Base-by-base conservation (phyloP, 2,329 filamentous ascomycete species). In the Fusarium haematococcum region DNA sequence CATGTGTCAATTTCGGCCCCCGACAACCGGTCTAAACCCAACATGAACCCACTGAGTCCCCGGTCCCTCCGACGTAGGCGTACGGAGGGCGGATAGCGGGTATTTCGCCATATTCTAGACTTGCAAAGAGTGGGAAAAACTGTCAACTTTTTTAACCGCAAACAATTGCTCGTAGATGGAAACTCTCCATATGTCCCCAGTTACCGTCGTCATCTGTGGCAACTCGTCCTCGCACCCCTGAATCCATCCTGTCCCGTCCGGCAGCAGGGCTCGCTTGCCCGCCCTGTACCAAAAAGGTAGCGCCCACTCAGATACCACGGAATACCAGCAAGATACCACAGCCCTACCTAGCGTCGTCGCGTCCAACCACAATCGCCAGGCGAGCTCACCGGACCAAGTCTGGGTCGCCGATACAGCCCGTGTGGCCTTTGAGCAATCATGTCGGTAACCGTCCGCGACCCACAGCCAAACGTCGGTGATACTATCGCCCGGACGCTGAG, bases 381-480 rank as follows among this genome's bases (percentile, higher is more conserved):
- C 70, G 43, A 50, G 76, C 77, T 77, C 77, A 77, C 70, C 74
- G 69, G 76, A 73, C 71, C 75, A 74, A 57, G 43, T 67, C 69
- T 57, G 32, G 62, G 61, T 71, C 65, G 68, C 77, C 76, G 73
- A 75, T 68, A 64, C 70, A 76, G 70, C 71, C 66, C 69, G 70
- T 71, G 48, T 63, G 37, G 45, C 50, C 66, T 71, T 62, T 67
- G 56, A 54, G 48, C 71, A 72, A 73, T 70, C 65, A 74, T 77
- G 67, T 74, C 65, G 67, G 58, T 56, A 68, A 70, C 70, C 60
- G 64, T 65, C 25, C 50, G 65, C 57, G 77, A 75, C 78, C 80
- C 80, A 81, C 79, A 73, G 63, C 62, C 63, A 61, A 67, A 74
- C 58, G 58, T 74, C 78, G 79, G 80, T 74, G 65, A 75, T 80